Percentiles rank a stretch among this genome's conserved stretches.
Conservation (phyloP, 306 rosid species). For the Vigna hirtella region DNA sequence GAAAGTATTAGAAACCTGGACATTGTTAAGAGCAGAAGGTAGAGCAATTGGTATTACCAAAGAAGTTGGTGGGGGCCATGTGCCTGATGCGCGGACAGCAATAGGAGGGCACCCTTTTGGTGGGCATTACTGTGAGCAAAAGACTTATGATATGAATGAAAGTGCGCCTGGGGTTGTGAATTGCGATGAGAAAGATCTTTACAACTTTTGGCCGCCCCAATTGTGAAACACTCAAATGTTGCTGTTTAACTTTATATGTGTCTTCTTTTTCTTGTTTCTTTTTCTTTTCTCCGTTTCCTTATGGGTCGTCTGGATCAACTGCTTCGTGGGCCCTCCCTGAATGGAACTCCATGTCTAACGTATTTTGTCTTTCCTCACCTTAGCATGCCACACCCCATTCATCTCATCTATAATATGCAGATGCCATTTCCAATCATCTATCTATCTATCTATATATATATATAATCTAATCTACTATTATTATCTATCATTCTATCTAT, state of each 20-base stretch:
- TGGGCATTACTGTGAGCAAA: slow-evolving; percentile 34
- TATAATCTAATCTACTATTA: background rate
- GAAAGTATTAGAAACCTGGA: background rate
- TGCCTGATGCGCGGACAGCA: slow-evolving; percentile 39
- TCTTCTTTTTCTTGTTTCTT: background rate
- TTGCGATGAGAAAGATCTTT: slow-evolving; percentile 43
- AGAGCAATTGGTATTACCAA: slow-evolving; percentile 7
- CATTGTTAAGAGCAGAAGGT: slow-evolving; percentile 12
- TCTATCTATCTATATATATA: background rate
- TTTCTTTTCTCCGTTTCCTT: slow-evolving; percentile 16
- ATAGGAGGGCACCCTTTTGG: slow-evolving; percentile 28
- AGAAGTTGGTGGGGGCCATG: slow-evolving; percentile 50
- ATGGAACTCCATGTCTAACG: slow-evolving; percentile 26
- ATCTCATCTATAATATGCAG: slow-evolving; percentile 11
- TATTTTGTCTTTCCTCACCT: slow-evolving; percentile 24
- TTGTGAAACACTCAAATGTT: slow-evolving; percentile 23
- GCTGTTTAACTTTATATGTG: slow-evolving; percentile 19
- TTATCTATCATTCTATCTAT: slow-evolving; percentile 10
- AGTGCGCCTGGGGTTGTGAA: slow-evolving; percentile 48
- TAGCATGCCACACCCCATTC: slow-evolving; percentile 18
- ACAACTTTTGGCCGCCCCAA: slow-evolving; percentile 59
- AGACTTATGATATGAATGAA: slow-evolving; percentile 1
- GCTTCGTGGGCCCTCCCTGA: slow-evolving; percentile 47
- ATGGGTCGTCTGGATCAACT: slow-evolving; percentile 52
- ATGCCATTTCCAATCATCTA: background rate